A percentile compares a stretch with the other conserved stretches of the same genome.
phyloP scores from a whole-genome alignment of 768 basidiomycete species.

The Coprinellus aureogranulatus region DNA sequence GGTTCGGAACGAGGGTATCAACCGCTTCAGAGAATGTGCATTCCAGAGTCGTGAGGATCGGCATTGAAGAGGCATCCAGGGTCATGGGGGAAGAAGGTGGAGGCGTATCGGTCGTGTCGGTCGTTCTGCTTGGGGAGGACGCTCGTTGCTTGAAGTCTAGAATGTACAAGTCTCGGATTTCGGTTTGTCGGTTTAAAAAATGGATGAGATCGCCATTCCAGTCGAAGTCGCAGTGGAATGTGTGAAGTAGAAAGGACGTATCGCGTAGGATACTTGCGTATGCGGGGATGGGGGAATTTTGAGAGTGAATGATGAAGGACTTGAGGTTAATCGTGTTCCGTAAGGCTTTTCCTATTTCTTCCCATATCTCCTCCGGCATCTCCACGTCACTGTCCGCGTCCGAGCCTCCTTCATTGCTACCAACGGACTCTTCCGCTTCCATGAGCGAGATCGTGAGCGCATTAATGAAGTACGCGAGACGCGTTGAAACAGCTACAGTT shows the following conservation, averaged over 20 bases:
- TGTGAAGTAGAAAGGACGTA: conserved; percentile 49
- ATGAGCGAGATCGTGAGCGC: conserved; percentile 50
- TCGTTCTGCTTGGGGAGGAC: conserved; percentile 24
- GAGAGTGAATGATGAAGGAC: conserved; percentile 51
- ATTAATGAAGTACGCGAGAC: conserved; percentile 51
- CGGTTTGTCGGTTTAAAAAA: conserved; percentile 49
- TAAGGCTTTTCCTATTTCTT: conserved; percentile 47
- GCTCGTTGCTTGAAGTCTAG: conserved; percentile 42
- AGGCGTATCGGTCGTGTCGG: conserved; percentile 7
- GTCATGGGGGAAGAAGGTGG: conserved; percentile 14
- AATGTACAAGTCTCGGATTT: conserved; percentile 50
- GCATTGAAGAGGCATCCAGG: conserved; percentile 37
- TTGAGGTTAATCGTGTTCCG: conserved; percentile 44
- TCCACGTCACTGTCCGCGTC: conserved; percentile 16
- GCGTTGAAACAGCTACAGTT: conserved; percentile 43
- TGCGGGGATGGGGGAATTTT: conserved; percentile 32
- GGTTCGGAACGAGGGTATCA: conserved; percentile 49
- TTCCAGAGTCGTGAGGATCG: conserved; percentile 52
- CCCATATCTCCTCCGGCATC: conserved; percentile 47
- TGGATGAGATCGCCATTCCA: conserved; percentile 58
- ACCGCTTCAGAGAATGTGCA: conserved; percentile 71
- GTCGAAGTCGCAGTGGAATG: conserved; percentile 63
- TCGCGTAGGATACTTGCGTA: conserved; percentile 40
- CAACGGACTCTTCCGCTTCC: conserved; percentile 25
- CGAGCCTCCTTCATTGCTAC: conserved; percentile 24